A percentile compares a stretch with the other conserved stretches of the same genome.
These are phyloP conservation scores for Dillenia turbinata DNA, from an alignment of 164 flowering plant genomes.

Conservation along the genomic window DNA sequence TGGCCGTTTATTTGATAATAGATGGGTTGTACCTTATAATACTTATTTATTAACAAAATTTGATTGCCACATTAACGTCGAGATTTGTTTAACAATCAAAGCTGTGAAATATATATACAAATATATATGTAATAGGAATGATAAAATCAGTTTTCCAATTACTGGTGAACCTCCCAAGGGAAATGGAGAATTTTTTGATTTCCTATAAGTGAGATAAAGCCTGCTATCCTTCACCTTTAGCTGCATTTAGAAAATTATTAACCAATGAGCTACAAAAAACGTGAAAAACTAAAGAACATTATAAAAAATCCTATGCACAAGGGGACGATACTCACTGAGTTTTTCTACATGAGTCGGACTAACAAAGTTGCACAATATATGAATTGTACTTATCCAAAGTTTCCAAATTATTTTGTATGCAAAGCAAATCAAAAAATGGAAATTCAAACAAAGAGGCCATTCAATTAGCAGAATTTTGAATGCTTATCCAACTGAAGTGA, in stretches of 20 bases:
- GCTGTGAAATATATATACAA: slow-evolving; percentile 17
- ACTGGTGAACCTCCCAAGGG: not conserved
- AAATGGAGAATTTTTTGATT: slow-evolving; percentile 6
- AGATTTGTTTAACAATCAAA: slow-evolving; percentile 8
- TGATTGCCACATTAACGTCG: slow-evolving; percentile 16
- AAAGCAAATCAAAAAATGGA: too few relatives aligned
- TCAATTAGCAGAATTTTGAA: not conserved
- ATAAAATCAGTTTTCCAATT: not conserved
- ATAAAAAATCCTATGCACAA: not conserved
- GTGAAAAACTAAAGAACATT: not conserved
- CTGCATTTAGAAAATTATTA: slow-evolving; percentile 4
- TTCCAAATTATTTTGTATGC: too few relatives aligned
- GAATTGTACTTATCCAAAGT: too few relatives aligned
- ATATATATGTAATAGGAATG: slow-evolving; percentile 15
- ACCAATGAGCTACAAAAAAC: not conserved
- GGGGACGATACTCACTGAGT: slow-evolving; percentile 11
- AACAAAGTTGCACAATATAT: not conserved
- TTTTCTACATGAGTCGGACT: not conserved
- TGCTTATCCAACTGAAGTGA: not conserved
- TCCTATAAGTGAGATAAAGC: not conserved
- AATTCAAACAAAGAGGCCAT: too few relatives aligned
- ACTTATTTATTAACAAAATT: slow-evolving; percentile 6
- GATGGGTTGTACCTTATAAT: slow-evolving; percentile 12
- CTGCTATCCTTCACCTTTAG: not conserved
- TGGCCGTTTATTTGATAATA: not conserved